Percentiles rank a stretch among this genome's conserved stretches.
phyloP scores from a whole-genome alignment of 306 rosid genomes.

The Inga oerstediana region DNA sequence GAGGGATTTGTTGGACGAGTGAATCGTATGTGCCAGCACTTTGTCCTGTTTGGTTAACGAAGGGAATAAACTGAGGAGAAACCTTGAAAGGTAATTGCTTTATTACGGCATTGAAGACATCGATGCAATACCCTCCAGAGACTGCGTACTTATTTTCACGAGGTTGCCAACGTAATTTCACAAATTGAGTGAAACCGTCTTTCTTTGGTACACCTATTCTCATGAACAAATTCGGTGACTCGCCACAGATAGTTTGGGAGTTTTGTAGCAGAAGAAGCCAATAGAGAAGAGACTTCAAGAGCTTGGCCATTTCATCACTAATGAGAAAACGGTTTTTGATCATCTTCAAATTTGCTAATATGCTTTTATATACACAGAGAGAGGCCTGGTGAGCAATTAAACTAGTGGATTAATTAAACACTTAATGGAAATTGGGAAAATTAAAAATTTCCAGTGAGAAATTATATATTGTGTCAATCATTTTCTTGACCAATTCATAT shows the following conservation, averaged over 20 bases:
- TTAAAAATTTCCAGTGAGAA: background rate
- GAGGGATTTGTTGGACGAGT: constrained; percentile 34
- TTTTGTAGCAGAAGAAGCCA: constrained; percentile 12
- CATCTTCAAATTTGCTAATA: background rate
- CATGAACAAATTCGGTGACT: background rate
- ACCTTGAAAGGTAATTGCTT: constrained; percentile 27
- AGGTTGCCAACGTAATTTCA: constrained; percentile 9
- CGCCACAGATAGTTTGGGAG: background rate
- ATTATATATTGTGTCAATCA: background rate
- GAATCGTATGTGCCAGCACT: constrained; percentile 31
- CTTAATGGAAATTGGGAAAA: background rate
- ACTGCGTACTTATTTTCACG: background rate
- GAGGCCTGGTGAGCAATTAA: background rate
- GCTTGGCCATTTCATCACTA: background rate
- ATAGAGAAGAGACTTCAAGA: background rate
- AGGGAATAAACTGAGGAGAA: constrained; percentile 28
- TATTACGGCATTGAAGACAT: constrained; percentile 34
- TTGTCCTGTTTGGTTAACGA: constrained; percentile 1
- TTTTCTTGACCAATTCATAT: background rate
- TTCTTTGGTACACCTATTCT: constrained; percentile 39
- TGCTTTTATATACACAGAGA: no score
- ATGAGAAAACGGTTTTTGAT: background rate
- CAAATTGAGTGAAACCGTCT: constrained; percentile 40
- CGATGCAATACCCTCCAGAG: constrained; percentile 46
- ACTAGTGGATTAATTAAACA: background rate